Evolutionary conservation across 2,329 filamentous ascomycete species (phyloP).

Genomic region (Claviceps quebecensis): DNA sequence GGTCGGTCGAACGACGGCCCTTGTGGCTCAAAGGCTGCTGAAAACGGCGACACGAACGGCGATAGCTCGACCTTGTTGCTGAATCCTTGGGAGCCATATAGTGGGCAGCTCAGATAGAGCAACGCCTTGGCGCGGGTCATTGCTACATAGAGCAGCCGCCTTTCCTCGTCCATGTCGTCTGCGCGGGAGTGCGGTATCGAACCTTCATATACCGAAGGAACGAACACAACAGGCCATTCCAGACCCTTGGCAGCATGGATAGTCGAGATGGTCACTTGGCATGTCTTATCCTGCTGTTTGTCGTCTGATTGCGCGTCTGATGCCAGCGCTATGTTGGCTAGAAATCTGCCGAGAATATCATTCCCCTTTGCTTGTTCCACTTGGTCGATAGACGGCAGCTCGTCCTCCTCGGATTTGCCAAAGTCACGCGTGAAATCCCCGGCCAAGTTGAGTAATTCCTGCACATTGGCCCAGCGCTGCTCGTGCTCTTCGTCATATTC

Average conservation of each 20-base stretch:
- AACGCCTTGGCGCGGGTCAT: conserved; percentile 88
- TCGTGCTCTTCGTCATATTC: conserved; percentile 64
- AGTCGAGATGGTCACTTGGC: conserved; percentile 78
- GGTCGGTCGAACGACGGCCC: conserved; percentile 56
- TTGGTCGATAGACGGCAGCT: conserved; percentile 54
- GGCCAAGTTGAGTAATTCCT: conserved; percentile 73
- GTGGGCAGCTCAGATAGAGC: conserved; percentile 71
- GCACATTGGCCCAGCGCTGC: conserved; percentile 72
- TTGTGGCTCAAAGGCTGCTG: conserved; percentile 33
- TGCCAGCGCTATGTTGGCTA: conserved; percentile 83
- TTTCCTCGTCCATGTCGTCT: conserved; percentile 77
- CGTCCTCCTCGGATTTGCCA: conserved; percentile 34
- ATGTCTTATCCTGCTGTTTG: conserved; percentile 38
- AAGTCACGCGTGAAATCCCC: conserved; percentile 48
- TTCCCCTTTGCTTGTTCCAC: conserved; percentile 54
- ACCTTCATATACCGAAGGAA: conserved; percentile 78
- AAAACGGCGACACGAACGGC: conserved; percentile 49
- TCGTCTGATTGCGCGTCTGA: conserved; percentile 59
- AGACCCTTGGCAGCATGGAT: conserved; percentile 93
- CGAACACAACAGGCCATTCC: conserved; percentile 92
- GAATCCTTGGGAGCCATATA: conserved; percentile 46
- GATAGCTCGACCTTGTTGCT: conserved; percentile 52
- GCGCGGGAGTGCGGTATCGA: conserved; percentile 80
- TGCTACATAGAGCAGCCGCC: conserved; percentile 80
- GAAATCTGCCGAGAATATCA: conserved; percentile 55